Evolutionary conservation across 192 early-diverging fungal species (phyloP).

Genomic region (Physocladia obscura): DNA sequence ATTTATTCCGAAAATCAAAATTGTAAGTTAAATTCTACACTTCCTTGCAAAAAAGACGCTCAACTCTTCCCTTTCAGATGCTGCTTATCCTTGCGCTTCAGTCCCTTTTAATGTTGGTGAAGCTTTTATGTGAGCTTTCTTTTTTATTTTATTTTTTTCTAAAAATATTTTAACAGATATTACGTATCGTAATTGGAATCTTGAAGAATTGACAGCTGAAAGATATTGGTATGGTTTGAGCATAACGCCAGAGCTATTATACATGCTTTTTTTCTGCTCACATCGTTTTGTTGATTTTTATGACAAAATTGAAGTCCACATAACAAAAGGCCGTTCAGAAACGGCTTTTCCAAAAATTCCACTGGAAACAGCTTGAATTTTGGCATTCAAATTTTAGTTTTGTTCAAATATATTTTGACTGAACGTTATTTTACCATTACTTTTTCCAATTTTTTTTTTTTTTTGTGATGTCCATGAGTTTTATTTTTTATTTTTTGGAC

Average conservation of each 20-base stretch:
- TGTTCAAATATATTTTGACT: too few relatives aligned
- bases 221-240: background rate
- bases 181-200: slow-evolving; percentile 13
- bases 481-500: too few relatives aligned
- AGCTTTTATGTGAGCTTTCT: background rate
- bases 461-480: too few relatives aligned
- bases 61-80: too few relatives aligned
- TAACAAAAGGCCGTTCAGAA: too few relatives aligned
- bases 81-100: background rate
- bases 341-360: too few relatives aligned
- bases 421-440: too few relatives aligned
- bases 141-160: background rate
- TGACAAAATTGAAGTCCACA: background rate
- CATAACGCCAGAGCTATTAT: background rate
- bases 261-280: background rate
- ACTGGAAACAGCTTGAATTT: too few relatives aligned
- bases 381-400: too few relatives aligned
- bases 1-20: background rate
- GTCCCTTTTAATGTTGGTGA: background rate
- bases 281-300: background rate
- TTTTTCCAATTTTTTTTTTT: too few relatives aligned
- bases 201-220: background rate
- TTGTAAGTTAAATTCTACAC: background rate
- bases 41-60: background rate
- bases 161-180: background rate